Percentiles rank a stretch among this genome's conserved stretches.
Conservation (phyloP, 169 alveolate genomes). For the Eimeria acervulina region DNA sequence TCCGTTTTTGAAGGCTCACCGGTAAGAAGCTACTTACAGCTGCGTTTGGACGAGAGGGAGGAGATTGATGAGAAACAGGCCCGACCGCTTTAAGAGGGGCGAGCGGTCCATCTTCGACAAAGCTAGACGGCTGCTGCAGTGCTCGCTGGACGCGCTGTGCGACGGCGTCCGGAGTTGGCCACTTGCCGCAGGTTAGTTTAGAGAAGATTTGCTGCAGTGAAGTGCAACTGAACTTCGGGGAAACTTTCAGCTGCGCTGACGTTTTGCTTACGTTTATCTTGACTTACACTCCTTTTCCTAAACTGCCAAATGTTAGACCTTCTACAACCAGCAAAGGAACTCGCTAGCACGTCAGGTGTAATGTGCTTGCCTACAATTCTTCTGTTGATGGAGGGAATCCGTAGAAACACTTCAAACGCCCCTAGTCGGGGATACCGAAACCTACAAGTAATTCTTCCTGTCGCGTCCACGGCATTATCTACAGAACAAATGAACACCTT, state of each 20-base stretch:
- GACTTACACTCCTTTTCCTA: not conserved
- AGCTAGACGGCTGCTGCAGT: slow-evolving; percentile 56
- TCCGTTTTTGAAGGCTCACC: not conserved
- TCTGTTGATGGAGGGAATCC: slow-evolving; percentile 62
- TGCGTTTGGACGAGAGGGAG: not conserved
- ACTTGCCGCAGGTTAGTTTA: slow-evolving; percentile 68
- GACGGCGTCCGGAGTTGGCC: slow-evolving; percentile 76
- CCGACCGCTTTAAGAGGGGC: slow-evolving; percentile 15
- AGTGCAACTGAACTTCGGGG: not conserved
- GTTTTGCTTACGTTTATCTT: not conserved
- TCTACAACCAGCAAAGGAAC: not conserved
- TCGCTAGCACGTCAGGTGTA: no score
- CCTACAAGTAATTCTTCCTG: slow-evolving; percentile 43
- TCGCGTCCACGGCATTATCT: slow-evolving; percentile 45
- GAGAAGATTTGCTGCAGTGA: slow-evolving; percentile 72
- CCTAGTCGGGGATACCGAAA: slow-evolving; percentile 80
- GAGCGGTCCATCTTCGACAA: slow-evolving; percentile 54
- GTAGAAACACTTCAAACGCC: slow-evolving; percentile 80
- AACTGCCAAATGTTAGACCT: not conserved
- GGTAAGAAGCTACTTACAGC: slow-evolving; percentile 19
- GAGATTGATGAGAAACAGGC: not conserved
- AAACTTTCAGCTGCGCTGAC: not conserved
- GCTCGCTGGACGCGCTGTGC: slow-evolving; percentile 68
- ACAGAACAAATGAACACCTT: not conserved
- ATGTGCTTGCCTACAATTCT: slow-evolving; percentile 55